Percentiles rank a stretch among this genome's conserved stretches.
Conservation (phyloP, 1,284 basidiomycete species). For the Apiotrichum montevideense region DNA sequence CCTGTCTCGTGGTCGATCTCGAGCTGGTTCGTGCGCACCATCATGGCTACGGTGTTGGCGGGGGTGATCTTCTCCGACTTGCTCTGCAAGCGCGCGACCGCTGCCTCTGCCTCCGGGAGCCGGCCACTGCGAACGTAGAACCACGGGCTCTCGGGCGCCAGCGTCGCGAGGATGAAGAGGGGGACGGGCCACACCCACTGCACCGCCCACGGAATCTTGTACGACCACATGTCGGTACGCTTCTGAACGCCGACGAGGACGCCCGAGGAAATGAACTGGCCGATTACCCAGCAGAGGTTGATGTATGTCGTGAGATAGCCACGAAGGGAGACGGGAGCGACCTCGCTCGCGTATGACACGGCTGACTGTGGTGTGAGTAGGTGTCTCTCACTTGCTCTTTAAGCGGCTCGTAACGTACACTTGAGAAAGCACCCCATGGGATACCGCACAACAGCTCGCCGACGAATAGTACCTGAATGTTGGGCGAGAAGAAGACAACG, state of each 20-base stretch:
- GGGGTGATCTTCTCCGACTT: slow-evolving; percentile 20
- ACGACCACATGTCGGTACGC: slow-evolving; percentile 20
- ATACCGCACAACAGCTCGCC: slow-evolving; percentile 25
- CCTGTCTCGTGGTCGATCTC: slow-evolving; percentile 21
- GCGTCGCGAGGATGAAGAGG: slow-evolving; percentile 15
- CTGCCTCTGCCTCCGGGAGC: slow-evolving; percentile 19
- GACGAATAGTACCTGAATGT: slow-evolving; percentile 15
- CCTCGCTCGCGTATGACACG: slow-evolving; percentile 50
- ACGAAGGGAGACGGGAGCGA: slow-evolving; percentile 42
- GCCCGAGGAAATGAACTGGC: slow-evolving; percentile 20
- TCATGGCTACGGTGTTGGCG: slow-evolving; percentile 29
- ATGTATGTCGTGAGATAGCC: slow-evolving; percentile 38
- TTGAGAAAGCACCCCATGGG: slow-evolving; percentile 47
- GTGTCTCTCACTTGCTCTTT: not conserved
- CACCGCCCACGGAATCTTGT: slow-evolving; percentile 1
- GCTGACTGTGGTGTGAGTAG: not conserved
- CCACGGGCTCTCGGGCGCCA: slow-evolving; percentile 32
- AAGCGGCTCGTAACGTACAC: not conserved
- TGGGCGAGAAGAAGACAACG: slow-evolving; percentile 42
- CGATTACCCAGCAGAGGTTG: slow-evolving; percentile 52
- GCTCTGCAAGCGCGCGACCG: slow-evolving; percentile 16
- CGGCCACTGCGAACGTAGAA: slow-evolving; percentile 26
- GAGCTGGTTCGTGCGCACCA: slow-evolving; percentile 31
- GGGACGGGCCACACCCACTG: slow-evolving; percentile 47
- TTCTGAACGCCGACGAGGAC: slow-evolving; percentile 7